phyloP scores from a whole-genome alignment of 2,329 filamentous ascomycete genomes.

The Epichloe sp. region DNA sequence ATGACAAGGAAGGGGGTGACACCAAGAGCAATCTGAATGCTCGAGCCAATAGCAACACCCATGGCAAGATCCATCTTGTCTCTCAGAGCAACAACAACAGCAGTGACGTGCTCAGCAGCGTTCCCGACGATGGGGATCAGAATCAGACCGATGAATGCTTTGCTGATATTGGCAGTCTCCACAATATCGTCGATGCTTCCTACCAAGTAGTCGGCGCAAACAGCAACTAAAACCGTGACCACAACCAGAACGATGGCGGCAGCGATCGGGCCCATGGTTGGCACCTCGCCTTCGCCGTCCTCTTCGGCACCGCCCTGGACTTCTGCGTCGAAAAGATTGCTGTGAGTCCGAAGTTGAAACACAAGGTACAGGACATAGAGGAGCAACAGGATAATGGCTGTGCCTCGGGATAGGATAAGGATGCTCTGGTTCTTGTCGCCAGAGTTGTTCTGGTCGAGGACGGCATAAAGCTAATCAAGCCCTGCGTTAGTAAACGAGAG shows the following conservation, averaged over 20 bases:
- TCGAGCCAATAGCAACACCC: conserved; percentile 69
- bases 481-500: not conserved
- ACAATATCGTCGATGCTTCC: conserved; percentile 64
- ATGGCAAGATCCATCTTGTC: conserved; percentile 66
- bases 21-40: conserved; percentile 70
- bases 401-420: conserved; percentile 60
- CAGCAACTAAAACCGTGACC: conserved; percentile 55
- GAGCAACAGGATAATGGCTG: conserved; percentile 58
- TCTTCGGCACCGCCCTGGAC: conserved; percentile 30
- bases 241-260: conserved; percentile 54
- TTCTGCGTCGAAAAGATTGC: conserved; percentile 54
- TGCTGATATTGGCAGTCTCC: conserved; percentile 56
- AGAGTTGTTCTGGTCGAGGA: conserved; percentile 35
- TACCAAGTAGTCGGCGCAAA: conserved; percentile 68
- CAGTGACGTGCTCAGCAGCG: conserved; percentile 70
- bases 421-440: conserved; percentile 40
- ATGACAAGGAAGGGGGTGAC: conserved; percentile 68
- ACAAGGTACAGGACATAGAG: conserved; percentile 66
- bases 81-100: conserved; percentile 64
- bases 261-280: conserved; percentile 47
- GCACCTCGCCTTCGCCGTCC: conserved; percentile 28
- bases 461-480: conserved; percentile 46
- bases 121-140: conserved; percentile 71
- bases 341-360: conserved; percentile 67
- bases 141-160: conserved; percentile 70